Conservation (phyloP, 208 protist genomes). For the Zelonia costaricensis region DNA sequence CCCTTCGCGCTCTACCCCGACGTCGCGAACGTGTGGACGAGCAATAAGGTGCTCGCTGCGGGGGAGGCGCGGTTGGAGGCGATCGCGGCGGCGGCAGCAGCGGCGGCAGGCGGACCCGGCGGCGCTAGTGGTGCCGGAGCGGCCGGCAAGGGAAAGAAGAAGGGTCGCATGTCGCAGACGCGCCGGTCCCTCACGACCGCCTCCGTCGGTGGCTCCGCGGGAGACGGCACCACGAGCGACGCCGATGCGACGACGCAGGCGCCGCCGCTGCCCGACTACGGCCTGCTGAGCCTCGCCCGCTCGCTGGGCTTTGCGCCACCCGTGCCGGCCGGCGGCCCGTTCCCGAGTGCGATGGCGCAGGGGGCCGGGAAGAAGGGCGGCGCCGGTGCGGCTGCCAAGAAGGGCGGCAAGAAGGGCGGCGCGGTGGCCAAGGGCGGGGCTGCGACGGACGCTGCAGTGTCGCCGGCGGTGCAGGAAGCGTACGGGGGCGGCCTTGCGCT, state of each 20-base stretch:
- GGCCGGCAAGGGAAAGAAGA: neutral
- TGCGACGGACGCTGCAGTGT: neutral
- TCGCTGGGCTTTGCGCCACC: constrained; percentile 23
- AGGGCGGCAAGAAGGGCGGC: constrained; percentile 11
- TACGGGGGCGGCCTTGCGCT: constrained; percentile 6
- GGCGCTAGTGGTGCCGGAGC: neutral
- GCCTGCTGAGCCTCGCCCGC: constrained; percentile 19
- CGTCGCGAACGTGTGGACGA: constrained; percentile 5
- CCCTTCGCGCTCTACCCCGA: constrained; percentile 13
- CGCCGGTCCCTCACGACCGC: neutral
- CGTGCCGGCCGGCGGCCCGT: neutral
- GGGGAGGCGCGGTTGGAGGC: neutral
- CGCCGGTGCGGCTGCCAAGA: no score
- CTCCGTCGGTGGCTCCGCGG: neutral
- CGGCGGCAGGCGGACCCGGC: neutral
- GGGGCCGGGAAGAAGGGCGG: neutral
- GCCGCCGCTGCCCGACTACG: constrained; percentile 17
- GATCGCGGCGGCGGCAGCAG: neutral
- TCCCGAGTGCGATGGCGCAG: neutral
- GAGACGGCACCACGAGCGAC: neutral
- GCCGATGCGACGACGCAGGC: neutral
- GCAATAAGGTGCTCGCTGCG: constrained; percentile 1
- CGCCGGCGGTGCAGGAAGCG: constrained; percentile 6
- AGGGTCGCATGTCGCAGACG: neutral
- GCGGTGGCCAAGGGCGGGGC: neutral